These are phyloP conservation scores for Candida jianshihensis DNA, from an alignment of 805 yeast species.

Conservation along the genomic window DNA sequence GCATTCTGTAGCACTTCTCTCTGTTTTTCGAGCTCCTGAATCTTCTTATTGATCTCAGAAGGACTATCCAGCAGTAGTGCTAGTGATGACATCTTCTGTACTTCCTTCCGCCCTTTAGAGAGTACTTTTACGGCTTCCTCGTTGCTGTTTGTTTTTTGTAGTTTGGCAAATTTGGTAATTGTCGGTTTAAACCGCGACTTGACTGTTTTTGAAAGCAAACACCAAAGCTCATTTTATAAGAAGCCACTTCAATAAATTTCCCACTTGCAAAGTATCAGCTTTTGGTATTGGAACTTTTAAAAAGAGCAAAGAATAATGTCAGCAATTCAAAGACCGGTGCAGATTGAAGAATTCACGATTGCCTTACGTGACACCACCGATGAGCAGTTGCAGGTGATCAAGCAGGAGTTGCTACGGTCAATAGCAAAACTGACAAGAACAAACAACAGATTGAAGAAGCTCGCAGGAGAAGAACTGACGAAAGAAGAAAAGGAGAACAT, in stretches of 20 bases:
- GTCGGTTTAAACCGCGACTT: too few relatives aligned
- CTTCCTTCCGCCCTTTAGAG: too few relatives aligned
- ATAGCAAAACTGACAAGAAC: conserved; percentile 43
- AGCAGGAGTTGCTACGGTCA: conserved; percentile 32
- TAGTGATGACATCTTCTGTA: background rate
- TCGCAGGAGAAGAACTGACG: conserved; percentile 30
- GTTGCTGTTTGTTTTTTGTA: too few relatives aligned
- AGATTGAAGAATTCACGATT: conserved; percentile 39
- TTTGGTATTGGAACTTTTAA: too few relatives aligned
- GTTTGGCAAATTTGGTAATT: too few relatives aligned
- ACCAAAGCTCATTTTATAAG: too few relatives aligned
- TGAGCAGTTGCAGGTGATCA: conserved; percentile 30
- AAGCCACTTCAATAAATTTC: too few relatives aligned
- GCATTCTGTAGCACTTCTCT: conserved; percentile 14
- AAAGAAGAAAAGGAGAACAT: conserved; percentile 10
- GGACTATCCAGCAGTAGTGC: conserved; percentile 21
- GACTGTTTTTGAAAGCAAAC: too few relatives aligned
- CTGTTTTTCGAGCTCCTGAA: conserved; percentile 18
- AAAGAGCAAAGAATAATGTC: conserved; percentile 13
- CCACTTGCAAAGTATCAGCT: too few relatives aligned
- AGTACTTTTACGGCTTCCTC: too few relatives aligned
- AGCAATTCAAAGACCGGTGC: conserved; percentile 29
- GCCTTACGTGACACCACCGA: conserved; percentile 51
- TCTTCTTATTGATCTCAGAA: conserved; percentile 19
- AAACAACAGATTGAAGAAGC: conserved; percentile 38